Evolutionary conservation across 2,329 filamentous ascomycete species (phyloP).

Genomic region (Paecilomyces sp.): DNA sequence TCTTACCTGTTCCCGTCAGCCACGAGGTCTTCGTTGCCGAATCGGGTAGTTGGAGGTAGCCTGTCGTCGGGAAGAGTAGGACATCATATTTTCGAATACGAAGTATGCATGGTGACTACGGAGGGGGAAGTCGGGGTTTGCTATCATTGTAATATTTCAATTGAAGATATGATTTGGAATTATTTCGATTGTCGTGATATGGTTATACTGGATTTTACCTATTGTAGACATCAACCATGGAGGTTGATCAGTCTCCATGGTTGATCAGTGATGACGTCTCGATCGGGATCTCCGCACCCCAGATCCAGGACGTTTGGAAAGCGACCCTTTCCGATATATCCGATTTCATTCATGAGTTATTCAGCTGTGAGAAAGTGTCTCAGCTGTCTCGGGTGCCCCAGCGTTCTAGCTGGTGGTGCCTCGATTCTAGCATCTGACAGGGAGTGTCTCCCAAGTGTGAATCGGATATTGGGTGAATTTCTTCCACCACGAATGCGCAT

Average conservation of each 20-base stretch:
- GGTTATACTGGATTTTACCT: neutral
- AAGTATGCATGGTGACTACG: neutral
- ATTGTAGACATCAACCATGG: neutral
- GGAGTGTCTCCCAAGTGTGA: neutral
- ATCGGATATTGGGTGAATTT: neutral
- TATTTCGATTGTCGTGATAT: neutral
- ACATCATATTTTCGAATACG: neutral
- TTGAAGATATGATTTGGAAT: neutral
- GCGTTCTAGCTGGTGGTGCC: neutral
- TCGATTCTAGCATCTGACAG: neutral
- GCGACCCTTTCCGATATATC: neutral
- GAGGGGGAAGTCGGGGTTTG: neutral
- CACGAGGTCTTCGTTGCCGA: neutral
- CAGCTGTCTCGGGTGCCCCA: neutral
- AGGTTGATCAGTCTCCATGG: neutral
- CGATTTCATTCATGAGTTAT: neutral
- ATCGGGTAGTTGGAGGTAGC: neutral
- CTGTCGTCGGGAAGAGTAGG: neutral
- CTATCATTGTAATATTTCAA: neutral
- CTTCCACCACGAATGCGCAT: neutral
- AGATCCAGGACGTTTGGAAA: too few species aligned
- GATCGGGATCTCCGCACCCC: too few species aligned
- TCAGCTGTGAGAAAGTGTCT: neutral
- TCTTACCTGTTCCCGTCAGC: neutral
- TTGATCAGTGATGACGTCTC: neutral